phyloP scores from a whole-genome alignment of 345 rosid genomes.

The Citrus sp. region DNA sequence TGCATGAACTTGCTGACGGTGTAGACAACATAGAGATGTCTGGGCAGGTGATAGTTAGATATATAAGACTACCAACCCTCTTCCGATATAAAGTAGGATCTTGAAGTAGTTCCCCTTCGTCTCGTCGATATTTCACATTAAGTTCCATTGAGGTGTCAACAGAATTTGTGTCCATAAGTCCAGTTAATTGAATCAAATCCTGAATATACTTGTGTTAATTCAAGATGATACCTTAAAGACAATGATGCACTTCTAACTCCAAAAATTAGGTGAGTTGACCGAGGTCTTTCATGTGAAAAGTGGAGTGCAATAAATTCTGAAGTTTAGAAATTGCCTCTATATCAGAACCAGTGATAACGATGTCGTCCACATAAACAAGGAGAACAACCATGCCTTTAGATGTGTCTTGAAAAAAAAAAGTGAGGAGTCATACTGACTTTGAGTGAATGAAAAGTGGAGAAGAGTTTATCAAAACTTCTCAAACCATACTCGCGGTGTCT shows the following conservation, averaged over 20 bases:
- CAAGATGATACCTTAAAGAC: neutral
- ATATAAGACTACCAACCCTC: neutral
- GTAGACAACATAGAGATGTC: neutral
- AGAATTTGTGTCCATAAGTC: neutral
- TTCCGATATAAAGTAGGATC: neutral
- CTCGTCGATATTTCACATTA: neutral
- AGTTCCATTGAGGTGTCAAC: neutral
- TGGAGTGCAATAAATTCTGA: neutral
- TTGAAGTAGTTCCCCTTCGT: neutral
- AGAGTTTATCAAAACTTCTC: neutral
- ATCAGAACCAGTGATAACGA: neutral
- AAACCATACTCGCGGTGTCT: constrained; percentile 7
- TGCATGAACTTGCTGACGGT: constrained; percentile 3
- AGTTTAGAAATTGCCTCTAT: neutral
- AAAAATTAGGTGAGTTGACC: neutral
- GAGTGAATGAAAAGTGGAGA: neutral
- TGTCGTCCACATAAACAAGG: constrained; percentile 8
- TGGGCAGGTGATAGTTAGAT: neutral
- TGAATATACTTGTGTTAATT: neutral
- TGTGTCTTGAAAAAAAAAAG: neutral
- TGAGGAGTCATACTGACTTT: neutral
- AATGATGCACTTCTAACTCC: neutral
- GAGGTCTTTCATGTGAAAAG: constrained; percentile 2
- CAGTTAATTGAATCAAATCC: neutral
- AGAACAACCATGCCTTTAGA: neutral